Evolutionary conservation across 768 basidiomycete genomes (phyloP).

Genomic region (Leccinum fibrillosum): DNA sequence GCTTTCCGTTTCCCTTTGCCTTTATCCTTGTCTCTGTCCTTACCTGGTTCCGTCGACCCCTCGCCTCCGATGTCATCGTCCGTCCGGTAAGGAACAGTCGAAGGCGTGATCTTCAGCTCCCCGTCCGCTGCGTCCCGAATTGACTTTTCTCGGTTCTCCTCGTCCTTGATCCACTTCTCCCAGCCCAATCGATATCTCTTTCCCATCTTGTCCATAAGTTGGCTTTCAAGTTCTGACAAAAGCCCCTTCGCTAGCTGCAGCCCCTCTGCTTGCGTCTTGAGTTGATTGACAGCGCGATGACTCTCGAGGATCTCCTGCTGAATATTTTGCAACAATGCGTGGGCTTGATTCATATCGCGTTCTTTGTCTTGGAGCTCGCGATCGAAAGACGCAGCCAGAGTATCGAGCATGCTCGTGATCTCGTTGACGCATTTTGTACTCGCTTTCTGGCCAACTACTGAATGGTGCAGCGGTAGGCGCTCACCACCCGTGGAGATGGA

Average conservation of each 20-base stretch:
- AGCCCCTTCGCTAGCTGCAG: conserved; percentile 56
- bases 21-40: conserved; percentile 44
- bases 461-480: conserved; percentile 77
- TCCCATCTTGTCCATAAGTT: conserved; percentile 74
- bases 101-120: conserved; percentile 44
- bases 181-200: conserved; percentile 80
- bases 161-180: conserved; percentile 90
- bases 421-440: conserved; percentile 84
- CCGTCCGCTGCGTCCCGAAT: conserved; percentile 66
- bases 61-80: conserved; percentile 47
- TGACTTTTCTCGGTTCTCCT: conserved; percentile 70
- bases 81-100: conserved; percentile 43
- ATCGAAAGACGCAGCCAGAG: conserved; percentile 86
- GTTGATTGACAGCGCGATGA: conserved; percentile 67
- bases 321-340: conserved; percentile 79
- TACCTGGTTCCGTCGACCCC: conserved; percentile 33
- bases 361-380: conserved; percentile 90
- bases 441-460: conserved; percentile 79
- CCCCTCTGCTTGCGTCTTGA: conserved; percentile 65
- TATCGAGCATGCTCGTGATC: conserved; percentile 81
- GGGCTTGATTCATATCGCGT: conserved; percentile 86
- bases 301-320: conserved; percentile 89
- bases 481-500: conserved; percentile 48
- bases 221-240: conserved; percentile 60
- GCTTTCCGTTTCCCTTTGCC: conserved; percentile 55